These are phyloP conservation scores for Populus alba DNA, from an alignment of 345 rosid species.

Conservation along the genomic window DNA sequence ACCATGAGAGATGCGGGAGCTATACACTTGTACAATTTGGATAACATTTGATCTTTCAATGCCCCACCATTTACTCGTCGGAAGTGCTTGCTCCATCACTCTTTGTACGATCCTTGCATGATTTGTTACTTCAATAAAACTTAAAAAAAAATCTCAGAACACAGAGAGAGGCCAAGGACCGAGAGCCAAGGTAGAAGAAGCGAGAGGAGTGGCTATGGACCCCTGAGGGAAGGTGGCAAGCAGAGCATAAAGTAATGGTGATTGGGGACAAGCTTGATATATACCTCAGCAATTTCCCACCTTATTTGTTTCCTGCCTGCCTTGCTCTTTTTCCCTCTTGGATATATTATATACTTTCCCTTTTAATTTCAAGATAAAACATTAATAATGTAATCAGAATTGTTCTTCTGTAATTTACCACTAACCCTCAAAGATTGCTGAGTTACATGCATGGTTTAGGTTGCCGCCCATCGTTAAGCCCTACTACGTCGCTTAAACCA, in stretches of 20 bases:
- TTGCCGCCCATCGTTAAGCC: no score
- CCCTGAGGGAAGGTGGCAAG: neutral
- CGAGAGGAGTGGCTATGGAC: neutral
- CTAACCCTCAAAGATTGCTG: no score
- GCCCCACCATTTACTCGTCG: neutral
- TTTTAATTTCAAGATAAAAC: no score
- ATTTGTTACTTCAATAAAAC: neutral
- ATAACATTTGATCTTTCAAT: neutral
- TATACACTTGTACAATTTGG: neutral
- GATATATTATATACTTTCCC: no score
- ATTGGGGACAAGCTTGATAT: constrained; percentile 1
- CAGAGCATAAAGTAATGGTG: constrained; percentile 6
- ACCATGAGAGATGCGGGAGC: constrained; percentile 7
- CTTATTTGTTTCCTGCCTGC: neutral
- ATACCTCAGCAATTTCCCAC: constrained; percentile 4
- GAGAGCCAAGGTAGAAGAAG: neutral
- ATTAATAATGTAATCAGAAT: neutral
- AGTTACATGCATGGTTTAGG: no score
- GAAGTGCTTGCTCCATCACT: neutral
- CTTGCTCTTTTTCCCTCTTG: neutral
- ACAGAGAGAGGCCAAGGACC: neutral
- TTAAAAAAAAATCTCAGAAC: neutral
- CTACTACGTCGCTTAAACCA: no score
- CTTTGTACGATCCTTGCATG: neutral
- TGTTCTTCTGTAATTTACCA: neutral